Base-by-base conservation (phyloP, 352 stramenopile genomes). In the Phytophthora hibernalis region DNA sequence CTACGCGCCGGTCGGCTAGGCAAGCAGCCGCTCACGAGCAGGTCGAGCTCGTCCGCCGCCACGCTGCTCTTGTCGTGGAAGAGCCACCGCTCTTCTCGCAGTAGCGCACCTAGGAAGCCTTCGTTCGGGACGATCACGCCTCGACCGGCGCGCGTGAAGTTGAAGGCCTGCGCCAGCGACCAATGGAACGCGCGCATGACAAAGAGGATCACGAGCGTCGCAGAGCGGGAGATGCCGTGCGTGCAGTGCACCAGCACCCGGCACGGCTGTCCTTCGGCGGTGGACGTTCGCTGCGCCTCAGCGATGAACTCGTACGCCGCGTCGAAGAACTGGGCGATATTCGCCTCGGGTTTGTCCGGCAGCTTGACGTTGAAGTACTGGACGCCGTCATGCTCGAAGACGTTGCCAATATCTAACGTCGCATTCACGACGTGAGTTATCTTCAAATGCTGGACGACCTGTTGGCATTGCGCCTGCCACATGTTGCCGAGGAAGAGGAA, bases 361-460 rank as follows among this genome's bases (percentile, higher is more conserved):
- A 90, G 52, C 55, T 88, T 88, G 33, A 84, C 77, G 47, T 92
- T 76, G 51, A 88, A 79, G 70, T 92, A 92, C 38, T 62, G 54
- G 22, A 91, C 53, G 37, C 72, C 77, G 6, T 76, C 54, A n/a
- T 59, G 51, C 49, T 77, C 68, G 47, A 90, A 87, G 33, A 80
- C 65, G 45, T 91, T 90, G 24, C 67, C 80, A n/a, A 85, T 52
- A 26, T 90, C 80, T 13, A 82, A 58, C 18, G 70, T 88, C 1
- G 82, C 81, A 43, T 91, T 91, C 20, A 93, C 75, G 55, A 93
- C 65, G 61, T 93, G 82, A 20, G 84, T 91, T 72, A 93, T 91
- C 12, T 78, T 74, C 48, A 93, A 71, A 51, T 89, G 70, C 33
- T 68, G 49, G 16, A 93, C 61, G 2, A 93, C 75, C 35, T 83